Evolutionary conservation across 208 protist genomes (phyloP).

Genomic region (Wallacemonas collosoma): DNA sequence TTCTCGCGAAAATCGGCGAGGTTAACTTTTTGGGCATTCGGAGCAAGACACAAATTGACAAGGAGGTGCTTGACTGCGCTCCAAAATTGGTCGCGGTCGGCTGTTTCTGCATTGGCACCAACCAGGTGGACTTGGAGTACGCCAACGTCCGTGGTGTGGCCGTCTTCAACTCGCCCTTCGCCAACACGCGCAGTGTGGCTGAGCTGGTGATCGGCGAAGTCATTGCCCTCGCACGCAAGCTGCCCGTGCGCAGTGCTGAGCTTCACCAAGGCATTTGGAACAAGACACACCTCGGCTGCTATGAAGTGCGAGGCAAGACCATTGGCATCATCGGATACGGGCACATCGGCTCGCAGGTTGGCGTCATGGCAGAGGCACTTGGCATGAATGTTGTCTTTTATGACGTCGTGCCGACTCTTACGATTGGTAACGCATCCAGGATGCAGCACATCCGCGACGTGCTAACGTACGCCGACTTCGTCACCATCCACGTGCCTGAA

Average conservation of each 20-base stretch:
- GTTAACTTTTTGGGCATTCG: conserved; percentile 92
- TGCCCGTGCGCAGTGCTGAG: conserved; percentile 87
- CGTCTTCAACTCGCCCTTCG: conserved; percentile 96
- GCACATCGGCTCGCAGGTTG: conserved; percentile 93
- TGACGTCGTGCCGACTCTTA: conserved; percentile 86
- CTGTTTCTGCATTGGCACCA: conserved; percentile 96
- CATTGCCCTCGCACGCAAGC: conserved; percentile 85
- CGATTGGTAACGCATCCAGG: conserved; percentile 86
- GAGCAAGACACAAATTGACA: conserved; percentile 89
- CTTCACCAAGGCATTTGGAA: conserved; percentile 91
- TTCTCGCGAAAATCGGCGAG: conserved; percentile 83
- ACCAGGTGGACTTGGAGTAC: conserved; percentile 90
- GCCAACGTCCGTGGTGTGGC: conserved; percentile 81
- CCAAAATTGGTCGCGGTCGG: conserved; percentile 86
- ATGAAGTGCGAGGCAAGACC: conserved; percentile 88
- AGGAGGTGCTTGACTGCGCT: conserved; percentile 70
- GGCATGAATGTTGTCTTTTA: conserved; percentile 94
- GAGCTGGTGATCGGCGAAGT: conserved; percentile 93
- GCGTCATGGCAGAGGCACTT: conserved; percentile 91
- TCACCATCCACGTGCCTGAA: conserved; percentile 94
- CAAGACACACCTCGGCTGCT: conserved; percentile 81
- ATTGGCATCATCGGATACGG: conserved; percentile 94
- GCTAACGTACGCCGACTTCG: conserved; percentile 82
- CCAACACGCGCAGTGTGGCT: conserved; percentile 94
- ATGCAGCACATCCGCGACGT: conserved; percentile 72